Evolutionary conservation across 2,329 filamentous ascomycete species (phyloP).

Genomic region (Fusarium poae): DNA sequence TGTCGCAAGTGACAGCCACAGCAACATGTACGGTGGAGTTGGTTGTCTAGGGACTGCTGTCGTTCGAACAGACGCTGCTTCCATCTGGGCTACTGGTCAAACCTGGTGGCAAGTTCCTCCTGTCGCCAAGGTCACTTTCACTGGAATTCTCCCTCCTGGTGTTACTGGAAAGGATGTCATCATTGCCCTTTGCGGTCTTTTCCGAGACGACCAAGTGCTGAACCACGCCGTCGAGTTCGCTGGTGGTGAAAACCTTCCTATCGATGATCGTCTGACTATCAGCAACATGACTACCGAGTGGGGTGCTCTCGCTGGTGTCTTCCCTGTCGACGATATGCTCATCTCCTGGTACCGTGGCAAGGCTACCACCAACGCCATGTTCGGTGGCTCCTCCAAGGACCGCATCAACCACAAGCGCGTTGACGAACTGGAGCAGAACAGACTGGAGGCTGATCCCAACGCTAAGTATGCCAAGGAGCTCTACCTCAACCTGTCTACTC

Average conservation of each 20-base stretch:
- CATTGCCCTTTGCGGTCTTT: constrained; percentile 85
- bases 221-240: constrained; percentile 93
- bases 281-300: constrained; percentile 87
- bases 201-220: constrained; percentile 88
- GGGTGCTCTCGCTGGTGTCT: constrained; percentile 72
- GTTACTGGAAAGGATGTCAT: constrained; percentile 97
- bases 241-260: constrained; percentile 79
- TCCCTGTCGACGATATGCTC: constrained; percentile 82
- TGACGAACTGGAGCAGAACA: constrained; percentile 77
- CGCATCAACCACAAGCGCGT: constrained; percentile 80
- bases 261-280: constrained; percentile 81
- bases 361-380: constrained; percentile 78
- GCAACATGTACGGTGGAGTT: constrained; percentile 78
- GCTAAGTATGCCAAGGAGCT: constrained; percentile 87
- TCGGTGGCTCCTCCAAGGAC: constrained; percentile 61
- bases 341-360: constrained; percentile 81
- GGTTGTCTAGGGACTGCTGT: constrained; percentile 66
- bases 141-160: constrained; percentile 78
- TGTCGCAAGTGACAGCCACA: constrained; percentile 82
- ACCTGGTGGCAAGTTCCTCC: constrained; percentile 94
- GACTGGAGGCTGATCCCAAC: constrained; percentile 77
- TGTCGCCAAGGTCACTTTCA: constrained; percentile 83
- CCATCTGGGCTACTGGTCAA: constrained; percentile 83
- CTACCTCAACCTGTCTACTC: constrained; percentile 83
- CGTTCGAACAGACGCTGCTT: constrained; percentile 88